Base-by-base conservation (phyloP, 108 stramenopile species). In the Seminavis robusta region DNA sequence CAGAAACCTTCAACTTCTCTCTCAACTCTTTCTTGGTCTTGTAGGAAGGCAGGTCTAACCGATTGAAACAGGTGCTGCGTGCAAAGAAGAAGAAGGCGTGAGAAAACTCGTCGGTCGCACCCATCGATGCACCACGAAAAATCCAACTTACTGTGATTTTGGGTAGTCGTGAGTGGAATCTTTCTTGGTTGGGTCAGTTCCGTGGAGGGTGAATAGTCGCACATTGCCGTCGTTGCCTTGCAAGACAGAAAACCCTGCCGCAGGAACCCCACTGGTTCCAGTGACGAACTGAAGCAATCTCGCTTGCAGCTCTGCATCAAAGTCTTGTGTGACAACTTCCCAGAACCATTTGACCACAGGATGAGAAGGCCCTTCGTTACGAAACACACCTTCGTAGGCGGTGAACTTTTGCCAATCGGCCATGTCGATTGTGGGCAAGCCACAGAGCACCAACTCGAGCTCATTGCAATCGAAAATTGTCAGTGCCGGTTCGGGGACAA, bases 391-490 rank as follows among this genome's bases (percentile, higher is more conserved):
- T 25, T 50, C 33, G 68, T 92, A 92, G 41, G 57, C 67, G 7
- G 94, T 92, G 65, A 92, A 49, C 37, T 40, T 47, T 68, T 81
- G 64, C 76, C 82, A 79, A 52, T 87, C 83, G 17, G 81, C 83
- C 16, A 88, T 61, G 54, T 93, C 77, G 26, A 95, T 87, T 42
- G 57, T 59, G 1, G 94, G 94, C 43, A 93, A 29, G 0, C 94
- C 94, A 50, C 86, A 92, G 63, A 93, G 83, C 23, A 95, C 56
- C 47, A 95, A 61, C 78, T 95, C 94, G 33, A 95, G 73, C 55
- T 95, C 94, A 59, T 80, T 69, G 40, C 84, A 88, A 36, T 86
- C 86, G 72, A 95, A 95, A 37, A 95, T 75, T 39, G 76, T 72
- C 10, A 93, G 50, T 6, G 94, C 66, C 31, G 92, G 76, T 61